These are phyloP conservation scores for Fallopia convolvulus DNA, from an alignment of 148 eudicot genomes.

Conservation along the genomic window DNA sequence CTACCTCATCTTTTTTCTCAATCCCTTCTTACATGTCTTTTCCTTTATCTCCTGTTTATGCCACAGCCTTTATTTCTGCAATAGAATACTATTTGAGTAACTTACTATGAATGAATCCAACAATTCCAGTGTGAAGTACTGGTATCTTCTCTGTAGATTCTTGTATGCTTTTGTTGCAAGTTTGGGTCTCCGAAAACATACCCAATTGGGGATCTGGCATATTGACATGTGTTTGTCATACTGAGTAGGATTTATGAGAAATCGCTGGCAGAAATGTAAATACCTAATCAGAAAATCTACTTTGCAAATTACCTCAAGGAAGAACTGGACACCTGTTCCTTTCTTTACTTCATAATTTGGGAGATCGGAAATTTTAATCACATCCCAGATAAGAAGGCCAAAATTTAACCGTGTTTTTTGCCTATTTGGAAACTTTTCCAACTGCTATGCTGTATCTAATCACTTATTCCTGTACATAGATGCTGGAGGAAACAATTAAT, in stretches of 20 bases:
- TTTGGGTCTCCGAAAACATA: neutral
- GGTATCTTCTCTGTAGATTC: neutral
- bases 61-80: neutral
- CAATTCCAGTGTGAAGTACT: neutral
- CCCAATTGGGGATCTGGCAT: neutral
- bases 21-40: neutral
- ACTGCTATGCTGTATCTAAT: neutral
- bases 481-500: constrained; percentile 79
- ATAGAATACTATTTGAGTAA: neutral
- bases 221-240: neutral
- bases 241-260: neutral
- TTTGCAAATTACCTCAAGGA: neutral
- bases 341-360: neutral
- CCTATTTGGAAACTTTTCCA: neutral
- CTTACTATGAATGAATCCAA: neutral
- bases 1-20: neutral
- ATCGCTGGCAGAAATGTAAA: neutral
- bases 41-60: neutral
- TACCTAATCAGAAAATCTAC: neutral
- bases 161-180: neutral
- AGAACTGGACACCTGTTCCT: neutral
- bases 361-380: neutral
- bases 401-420: neutral
- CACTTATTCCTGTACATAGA: constrained; percentile 19
- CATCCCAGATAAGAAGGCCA: neutral